phyloP scores from a whole-genome alignment of 2,329 filamentous ascomycete genomes.

The Annulohypoxylon truncatum region DNA sequence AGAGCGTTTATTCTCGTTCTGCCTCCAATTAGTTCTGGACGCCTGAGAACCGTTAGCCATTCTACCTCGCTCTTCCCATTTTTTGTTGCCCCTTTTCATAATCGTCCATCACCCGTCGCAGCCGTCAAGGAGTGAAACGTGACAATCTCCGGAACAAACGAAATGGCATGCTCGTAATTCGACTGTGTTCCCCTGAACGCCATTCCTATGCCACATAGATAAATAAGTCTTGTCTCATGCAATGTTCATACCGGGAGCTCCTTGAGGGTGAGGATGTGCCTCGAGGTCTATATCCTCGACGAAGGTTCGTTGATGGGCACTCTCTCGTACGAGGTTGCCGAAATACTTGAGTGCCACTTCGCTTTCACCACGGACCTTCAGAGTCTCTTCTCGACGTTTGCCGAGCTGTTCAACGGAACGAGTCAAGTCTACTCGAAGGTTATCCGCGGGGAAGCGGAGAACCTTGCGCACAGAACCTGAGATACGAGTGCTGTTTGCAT shows the following conservation, averaged over 20 bases:
- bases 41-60: slow-evolving; percentile 25
- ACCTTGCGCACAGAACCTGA: slow-evolving; percentile 88
- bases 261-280: slow-evolving; percentile 62
- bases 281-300: slow-evolving; percentile 68
- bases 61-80: slow-evolving; percentile 30
- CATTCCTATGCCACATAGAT: slow-evolving; percentile 25
- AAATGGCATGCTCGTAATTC: slow-evolving; percentile 30
- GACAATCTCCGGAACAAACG: slow-evolving; percentile 16
- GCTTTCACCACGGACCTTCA: slow-evolving; percentile 84
- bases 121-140: slow-evolving; percentile 11
- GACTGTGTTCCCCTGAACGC: slow-evolving; percentile 28
- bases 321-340: slow-evolving; percentile 79
- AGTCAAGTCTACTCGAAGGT: slow-evolving; percentile 84
- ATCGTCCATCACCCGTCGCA: slow-evolving; percentile 14
- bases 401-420: slow-evolving; percentile 87
- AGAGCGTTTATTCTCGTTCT: slow-evolving; percentile 31
- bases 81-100: slow-evolving; percentile 7
- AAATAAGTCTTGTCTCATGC: slow-evolving; percentile 25
- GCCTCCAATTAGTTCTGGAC: slow-evolving; percentile 15
- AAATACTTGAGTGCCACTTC: slow-evolving; percentile 93
- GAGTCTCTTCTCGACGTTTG: slow-evolving; percentile 81
- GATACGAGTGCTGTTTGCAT: slow-evolving; percentile 87
- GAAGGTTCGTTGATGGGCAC: slow-evolving; percentile 61
- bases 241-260: slow-evolving; percentile 24
- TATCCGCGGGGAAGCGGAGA: slow-evolving; percentile 86